phyloP scores from a whole-genome alignment of 495 filamentous ascomycete species.

The Cercophora sp. region DNA sequence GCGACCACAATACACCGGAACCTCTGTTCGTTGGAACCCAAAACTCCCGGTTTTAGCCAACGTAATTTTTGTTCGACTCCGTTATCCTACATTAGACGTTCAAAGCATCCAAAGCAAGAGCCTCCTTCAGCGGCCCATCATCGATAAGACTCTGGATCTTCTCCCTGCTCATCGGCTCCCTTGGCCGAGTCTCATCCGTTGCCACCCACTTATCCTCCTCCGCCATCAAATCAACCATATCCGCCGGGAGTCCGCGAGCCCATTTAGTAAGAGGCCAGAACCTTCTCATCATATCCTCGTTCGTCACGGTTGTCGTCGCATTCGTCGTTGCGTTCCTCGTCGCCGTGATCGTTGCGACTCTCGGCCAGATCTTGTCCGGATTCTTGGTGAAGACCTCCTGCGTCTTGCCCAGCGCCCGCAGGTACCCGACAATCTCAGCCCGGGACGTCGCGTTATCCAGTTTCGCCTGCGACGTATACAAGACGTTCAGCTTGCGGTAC shows the following conservation, averaged over 20 bases:
- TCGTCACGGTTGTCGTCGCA: neutral
- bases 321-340: neutral
- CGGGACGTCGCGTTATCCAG: slow-evolving; percentile 1
- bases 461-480: slow-evolving; percentile 9
- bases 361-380: slow-evolving; percentile 4
- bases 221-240: slow-evolving; percentile 6
- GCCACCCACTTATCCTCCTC: slow-evolving; percentile 9
- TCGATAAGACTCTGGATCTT: slow-evolving; percentile 6
- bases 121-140: neutral
- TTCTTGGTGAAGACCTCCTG: slow-evolving; percentile 5
- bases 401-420: slow-evolving; percentile 3
- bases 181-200: neutral
- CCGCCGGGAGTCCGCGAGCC: neutral
- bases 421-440: slow-evolving; percentile 1
- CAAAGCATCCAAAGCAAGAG: neutral
- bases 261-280: slow-evolving; percentile 9
- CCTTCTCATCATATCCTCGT: neutral
- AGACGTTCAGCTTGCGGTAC: slow-evolving; percentile 5
- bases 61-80: too few species aligned
- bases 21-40: too few species aligned
- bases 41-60: too few species aligned
- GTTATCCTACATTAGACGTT: too few species aligned
- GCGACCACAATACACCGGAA: too few species aligned
- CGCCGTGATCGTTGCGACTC: slow-evolving; percentile 1
- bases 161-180: slow-evolving; percentile 4